Evolutionary conservation across 208 protist genomes (phyloP), one percentile per base, ranked within the genome.

Genomic region (Crithidia thermophila): DNA sequence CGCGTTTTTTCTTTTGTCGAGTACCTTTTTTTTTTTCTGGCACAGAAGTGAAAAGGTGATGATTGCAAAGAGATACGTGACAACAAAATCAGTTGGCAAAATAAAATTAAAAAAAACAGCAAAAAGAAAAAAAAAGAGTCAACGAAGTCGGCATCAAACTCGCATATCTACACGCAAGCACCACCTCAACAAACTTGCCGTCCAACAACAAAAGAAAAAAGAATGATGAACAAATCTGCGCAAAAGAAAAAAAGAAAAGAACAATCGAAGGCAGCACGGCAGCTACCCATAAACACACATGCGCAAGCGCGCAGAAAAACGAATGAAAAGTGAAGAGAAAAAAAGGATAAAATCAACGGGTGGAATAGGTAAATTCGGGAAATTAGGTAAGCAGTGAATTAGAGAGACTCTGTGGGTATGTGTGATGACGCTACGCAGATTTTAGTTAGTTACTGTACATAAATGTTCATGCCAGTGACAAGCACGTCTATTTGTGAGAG

Each of bases 41-140:
- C 39, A 43, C 16, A 43, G 16, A 53, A 31, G 11, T 53, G 16
- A 7, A 53, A 34, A n/a, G 23, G 21, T 55, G 16, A 46, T 23
- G 37, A 23, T 43, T 4, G 34, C 16, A 53, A 52, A 40, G 40
- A 40, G n/a, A 66, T 59, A 46, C 8, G 10, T 39, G 28, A 33
- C 47, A 50, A 37, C 9, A 51, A 55, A 8, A 16, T 55, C n/a
- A 16, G 42, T 60, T 60, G 21, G 40, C 37, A 49, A 18, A 56
- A 36, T 14, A 20, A 5, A 47, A 34, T 4, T 9, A 36, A 52
- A 4, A 50, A 49, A 8, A 70, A 39, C 36, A 67, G 45, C 0
- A 53, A 81, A 50, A 53, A 74, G 72, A 60, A 43, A 72, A 65
- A 49, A 72, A 62, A 46, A 23, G 23, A n/a, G 13, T 25, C n/a